phyloP scores from a whole-genome alignment of 495 filamentous ascomycete genomes.

The Penicillium soppii region DNA sequence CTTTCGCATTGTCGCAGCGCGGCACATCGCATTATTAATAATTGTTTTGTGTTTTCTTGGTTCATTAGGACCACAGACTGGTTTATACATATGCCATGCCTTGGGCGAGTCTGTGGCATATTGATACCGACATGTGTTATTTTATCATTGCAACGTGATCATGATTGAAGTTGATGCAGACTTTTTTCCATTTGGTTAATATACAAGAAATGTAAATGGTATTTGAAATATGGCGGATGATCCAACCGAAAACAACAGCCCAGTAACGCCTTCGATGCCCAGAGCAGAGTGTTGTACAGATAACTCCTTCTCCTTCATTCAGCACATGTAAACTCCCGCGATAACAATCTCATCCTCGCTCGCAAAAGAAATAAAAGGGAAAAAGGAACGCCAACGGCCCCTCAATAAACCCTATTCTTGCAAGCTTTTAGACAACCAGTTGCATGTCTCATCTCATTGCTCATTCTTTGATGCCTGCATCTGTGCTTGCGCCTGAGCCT shows the following conservation, averaged over 20 bases:
- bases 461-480: slow-evolving; percentile 14
- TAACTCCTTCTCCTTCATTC: slow-evolving; percentile 10
- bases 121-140: neutral
- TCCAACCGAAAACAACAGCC: neutral
- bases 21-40: slow-evolving; percentile 8
- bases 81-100: neutral
- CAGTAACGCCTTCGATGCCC: slow-evolving; percentile 34
- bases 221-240: neutral
- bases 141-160: slow-evolving; percentile 8
- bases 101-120: neutral
- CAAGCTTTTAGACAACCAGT: neutral
- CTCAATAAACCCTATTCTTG: neutral
- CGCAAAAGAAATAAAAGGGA: neutral
- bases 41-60: slow-evolving; percentile 1
- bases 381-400: too few species aligned
- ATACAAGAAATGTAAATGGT: slow-evolving; percentile 12
- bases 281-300: slow-evolving; percentile 42
- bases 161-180: slow-evolving; percentile 11
- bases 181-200: slow-evolving; percentile 1
- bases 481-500: slow-evolving; percentile 33
- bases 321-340: slow-evolving; percentile 18
- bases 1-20: slow-evolving; percentile 12
- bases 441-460: neutral
- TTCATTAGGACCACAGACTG: neutral
- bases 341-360: neutral